Percentiles rank a stretch among this genome's conserved stretches.
phyloP scores from a whole-genome alignment of 163 green algal genomes.

The Chlamydomonas reinhardtii region DNA sequence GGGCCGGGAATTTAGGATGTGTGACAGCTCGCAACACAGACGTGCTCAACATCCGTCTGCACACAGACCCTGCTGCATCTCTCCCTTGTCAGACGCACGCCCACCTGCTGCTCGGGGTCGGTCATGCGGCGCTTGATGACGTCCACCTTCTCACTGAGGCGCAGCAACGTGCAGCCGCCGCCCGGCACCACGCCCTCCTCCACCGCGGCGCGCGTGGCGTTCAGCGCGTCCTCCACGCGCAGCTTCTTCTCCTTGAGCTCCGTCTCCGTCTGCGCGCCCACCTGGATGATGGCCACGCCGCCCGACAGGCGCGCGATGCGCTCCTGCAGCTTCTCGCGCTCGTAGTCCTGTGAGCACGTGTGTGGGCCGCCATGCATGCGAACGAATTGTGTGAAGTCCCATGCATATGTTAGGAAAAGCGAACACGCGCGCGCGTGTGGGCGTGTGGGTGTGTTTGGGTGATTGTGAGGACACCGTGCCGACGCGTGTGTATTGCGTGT shows the following conservation, averaged over 20 bases:
- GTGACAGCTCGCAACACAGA: too few species aligned
- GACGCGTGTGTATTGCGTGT: too few species aligned
- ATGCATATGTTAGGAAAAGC: too few species aligned
- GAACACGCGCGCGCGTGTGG: too few species aligned
- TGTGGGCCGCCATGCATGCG: too few species aligned
- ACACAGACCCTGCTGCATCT: too few species aligned
- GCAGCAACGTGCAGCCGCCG: slow-evolving; percentile 97
- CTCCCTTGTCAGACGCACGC: too few species aligned
- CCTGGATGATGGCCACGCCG: slow-evolving; percentile 97
- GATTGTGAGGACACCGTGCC: too few species aligned
- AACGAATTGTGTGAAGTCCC: too few species aligned
- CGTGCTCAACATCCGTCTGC: too few species aligned
- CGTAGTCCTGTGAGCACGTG: slow-evolving; percentile 96
- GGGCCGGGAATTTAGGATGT: slow-evolving; percentile 76
- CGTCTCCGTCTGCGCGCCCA: slow-evolving; percentile 98
- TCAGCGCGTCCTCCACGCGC: slow-evolving; percentile 98
- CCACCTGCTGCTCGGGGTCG: too few species aligned
- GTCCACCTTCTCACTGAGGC: slow-evolving; percentile 84
- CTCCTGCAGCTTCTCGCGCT: slow-evolving; percentile 99
- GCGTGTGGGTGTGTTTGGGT: too few species aligned
- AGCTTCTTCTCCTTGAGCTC: slow-evolving; percentile 99
- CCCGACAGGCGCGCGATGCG: slow-evolving; percentile 95
- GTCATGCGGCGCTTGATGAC: slow-evolving; percentile 61
- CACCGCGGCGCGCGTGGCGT: slow-evolving; percentile 98
- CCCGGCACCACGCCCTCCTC: slow-evolving; percentile 99